Percentiles rank a stretch among this genome's conserved stretches.
Conservation (phyloP, 2,329 filamentous ascomycete genomes). For the Talaromyces sp. region DNA sequence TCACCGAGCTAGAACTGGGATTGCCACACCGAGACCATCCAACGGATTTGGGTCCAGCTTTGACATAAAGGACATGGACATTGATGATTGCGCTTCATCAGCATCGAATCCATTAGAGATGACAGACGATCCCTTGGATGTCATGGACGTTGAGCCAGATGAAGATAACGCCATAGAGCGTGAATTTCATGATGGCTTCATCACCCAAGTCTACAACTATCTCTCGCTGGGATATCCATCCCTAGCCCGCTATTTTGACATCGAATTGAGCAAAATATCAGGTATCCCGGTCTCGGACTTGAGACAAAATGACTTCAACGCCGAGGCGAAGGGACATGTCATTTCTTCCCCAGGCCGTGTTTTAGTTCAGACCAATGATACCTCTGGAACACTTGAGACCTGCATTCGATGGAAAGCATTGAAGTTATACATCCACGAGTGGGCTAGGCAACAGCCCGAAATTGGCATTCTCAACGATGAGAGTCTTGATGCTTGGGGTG, state of each 20-base stretch:
- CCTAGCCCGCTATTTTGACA: slow-evolving; percentile 76
- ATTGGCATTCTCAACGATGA: slow-evolving; percentile 53
- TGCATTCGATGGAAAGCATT: slow-evolving; percentile 81
- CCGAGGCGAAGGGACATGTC: slow-evolving; percentile 70
- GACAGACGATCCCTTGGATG: slow-evolving; percentile 8
- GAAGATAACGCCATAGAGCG: slow-evolving; percentile 48
- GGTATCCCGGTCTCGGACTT: slow-evolving; percentile 66
- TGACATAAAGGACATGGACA: slow-evolving; percentile 21
- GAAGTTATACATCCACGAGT: slow-evolving; percentile 78
- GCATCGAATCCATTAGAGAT: slow-evolving; percentile 5
- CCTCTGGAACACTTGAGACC: slow-evolving; percentile 42
- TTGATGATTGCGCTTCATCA: slow-evolving; percentile 9
- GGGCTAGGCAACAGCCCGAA: slow-evolving; percentile 80
- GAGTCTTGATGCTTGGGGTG: slow-evolving; percentile 63
- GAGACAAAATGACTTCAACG: slow-evolving; percentile 63
- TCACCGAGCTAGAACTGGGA: slow-evolving; percentile 21
- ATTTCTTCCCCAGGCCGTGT: slow-evolving; percentile 38
- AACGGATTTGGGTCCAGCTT: slow-evolving; percentile 18
- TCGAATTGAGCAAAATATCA: slow-evolving; percentile 79
- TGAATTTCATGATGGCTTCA: slow-evolving; percentile 79
- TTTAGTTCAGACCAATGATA: slow-evolving; percentile 42
- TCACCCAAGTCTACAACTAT: slow-evolving; percentile 97
- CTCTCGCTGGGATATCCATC: slow-evolving; percentile 87
- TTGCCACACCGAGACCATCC: slow-evolving; percentile 27
- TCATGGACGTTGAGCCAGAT: slow-evolving; percentile 29